phyloP scores from a whole-genome alignment of 108 stramenopile genomes.

The Nitzschia putrida region DNA sequence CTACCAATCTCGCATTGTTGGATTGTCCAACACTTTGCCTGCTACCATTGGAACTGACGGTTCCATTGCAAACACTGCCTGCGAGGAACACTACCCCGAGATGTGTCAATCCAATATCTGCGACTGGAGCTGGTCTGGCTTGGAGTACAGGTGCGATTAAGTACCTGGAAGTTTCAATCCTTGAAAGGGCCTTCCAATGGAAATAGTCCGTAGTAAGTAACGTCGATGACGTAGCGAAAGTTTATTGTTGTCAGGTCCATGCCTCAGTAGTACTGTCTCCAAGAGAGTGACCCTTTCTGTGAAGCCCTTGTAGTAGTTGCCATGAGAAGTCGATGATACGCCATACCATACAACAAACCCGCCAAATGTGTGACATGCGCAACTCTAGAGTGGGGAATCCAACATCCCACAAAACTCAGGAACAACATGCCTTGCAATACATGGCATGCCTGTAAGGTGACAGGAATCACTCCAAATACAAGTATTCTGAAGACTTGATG shows the following conservation, averaged over 20 bases:
- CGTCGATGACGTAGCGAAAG: too few species aligned
- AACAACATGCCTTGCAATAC: conserved; percentile 45
- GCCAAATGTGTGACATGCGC: conserved; percentile 80
- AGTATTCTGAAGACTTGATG: conserved; percentile 46
- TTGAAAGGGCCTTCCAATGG: too few species aligned
- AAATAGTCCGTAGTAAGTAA: too few species aligned
- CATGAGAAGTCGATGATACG: conserved; percentile 57
- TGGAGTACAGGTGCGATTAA: background rate
- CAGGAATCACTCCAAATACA: conserved; percentile 55
- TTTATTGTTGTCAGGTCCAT: too few species aligned
- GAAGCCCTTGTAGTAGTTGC: conserved; percentile 21
- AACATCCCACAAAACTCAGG: conserved; percentile 46
- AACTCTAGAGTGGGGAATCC: conserved; percentile 9
- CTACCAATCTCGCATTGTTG: background rate
- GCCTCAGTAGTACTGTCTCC: too few species aligned
- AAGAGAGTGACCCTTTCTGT: background rate
- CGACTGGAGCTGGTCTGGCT: background rate
- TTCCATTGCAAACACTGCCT: background rate
- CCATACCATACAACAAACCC: conserved; percentile 68
- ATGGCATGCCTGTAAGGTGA: conserved; percentile 54
- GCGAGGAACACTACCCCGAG: background rate
- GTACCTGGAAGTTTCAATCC: background rate
- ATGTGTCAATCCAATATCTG: background rate
- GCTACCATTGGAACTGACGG: background rate
- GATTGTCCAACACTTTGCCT: background rate